A percentile compares a stretch with the other conserved stretches of the same genome.
These are phyloP conservation scores for Vaccinium corymbosum DNA, from an alignment of 148 eudicot species.

Conservation along the genomic window DNA sequence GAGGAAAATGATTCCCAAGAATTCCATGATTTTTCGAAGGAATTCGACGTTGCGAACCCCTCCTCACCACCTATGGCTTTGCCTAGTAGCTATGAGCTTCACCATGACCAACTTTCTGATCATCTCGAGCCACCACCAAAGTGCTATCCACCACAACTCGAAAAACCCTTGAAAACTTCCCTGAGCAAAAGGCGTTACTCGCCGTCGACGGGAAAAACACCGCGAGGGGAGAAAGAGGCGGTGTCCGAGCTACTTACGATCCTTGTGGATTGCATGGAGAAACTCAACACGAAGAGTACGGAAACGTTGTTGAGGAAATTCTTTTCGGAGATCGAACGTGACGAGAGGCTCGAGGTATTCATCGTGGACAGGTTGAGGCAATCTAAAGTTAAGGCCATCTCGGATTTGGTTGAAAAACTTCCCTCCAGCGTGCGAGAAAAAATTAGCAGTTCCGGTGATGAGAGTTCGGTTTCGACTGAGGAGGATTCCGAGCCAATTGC, in stretches of 20 bases:
- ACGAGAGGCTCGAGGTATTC: slow-evolving; percentile 7
- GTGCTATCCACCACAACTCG: neutral
- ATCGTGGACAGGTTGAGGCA: slow-evolving; percentile 9
- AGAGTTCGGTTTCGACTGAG: neutral
- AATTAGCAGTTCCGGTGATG: neutral
- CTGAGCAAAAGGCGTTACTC: neutral
- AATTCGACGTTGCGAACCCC: neutral
- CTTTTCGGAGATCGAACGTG: slow-evolving; percentile 15
- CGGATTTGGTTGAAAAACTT: slow-evolving; percentile 3
- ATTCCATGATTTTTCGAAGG: neutral
- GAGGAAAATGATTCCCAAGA: neutral
- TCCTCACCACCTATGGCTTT: neutral
- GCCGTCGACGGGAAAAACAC: neutral
- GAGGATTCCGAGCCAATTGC: neutral
- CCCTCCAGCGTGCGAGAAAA: neutral
- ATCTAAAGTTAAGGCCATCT: neutral
- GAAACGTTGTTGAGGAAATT: neutral
- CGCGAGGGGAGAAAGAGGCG: slow-evolving; percentile 8
- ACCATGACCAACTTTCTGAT: neutral
- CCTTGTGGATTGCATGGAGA: slow-evolving; percentile 1
- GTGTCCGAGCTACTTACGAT: slow-evolving; percentile 8
- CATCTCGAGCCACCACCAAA: neutral
- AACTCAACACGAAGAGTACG: slow-evolving; percentile 1
- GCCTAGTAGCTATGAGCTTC: no score
- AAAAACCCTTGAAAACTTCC: neutral